phyloP scores from a whole-genome alignment of 768 basidiomycete genomes.

The Steccherinum ochraceum region DNA sequence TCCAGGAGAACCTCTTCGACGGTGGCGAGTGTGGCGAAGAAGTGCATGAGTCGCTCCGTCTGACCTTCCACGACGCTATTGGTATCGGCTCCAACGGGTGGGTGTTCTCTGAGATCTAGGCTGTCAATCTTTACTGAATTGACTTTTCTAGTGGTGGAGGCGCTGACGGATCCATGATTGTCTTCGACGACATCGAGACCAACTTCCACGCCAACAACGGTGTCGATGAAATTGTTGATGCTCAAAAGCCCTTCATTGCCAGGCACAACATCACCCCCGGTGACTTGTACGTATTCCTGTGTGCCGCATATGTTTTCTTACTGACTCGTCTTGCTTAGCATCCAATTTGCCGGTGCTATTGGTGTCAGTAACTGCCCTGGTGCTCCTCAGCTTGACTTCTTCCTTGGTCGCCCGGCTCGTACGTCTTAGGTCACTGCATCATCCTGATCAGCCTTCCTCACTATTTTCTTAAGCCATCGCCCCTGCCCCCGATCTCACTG shows the following conservation, averaged over 20 bases:
- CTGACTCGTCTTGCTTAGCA: constrained; percentile 10
- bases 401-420: constrained; percentile 24
- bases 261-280: constrained; percentile 16
- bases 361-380: constrained; percentile 32
- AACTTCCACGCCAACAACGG: constrained; percentile 14
- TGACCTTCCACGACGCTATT: constrained; percentile 22
- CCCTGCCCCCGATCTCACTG: constrained; percentile 18
- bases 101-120: background rate
- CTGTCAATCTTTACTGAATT: background rate
- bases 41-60: constrained; percentile 19
- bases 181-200: constrained; percentile 16
- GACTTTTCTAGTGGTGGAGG: constrained; percentile 13
- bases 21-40: constrained; percentile 24
- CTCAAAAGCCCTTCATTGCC: constrained; percentile 15
- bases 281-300: constrained; percentile 18
- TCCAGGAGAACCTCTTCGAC: constrained; percentile 22
- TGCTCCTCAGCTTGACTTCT: constrained; percentile 31
- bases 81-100: constrained; percentile 10
- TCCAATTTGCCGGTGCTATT: constrained; percentile 29
- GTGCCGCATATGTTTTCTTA: background rate
- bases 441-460: too few species aligned
- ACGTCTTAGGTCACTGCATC: background rate
- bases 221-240: constrained; percentile 20
- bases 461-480: constrained; percentile 8
- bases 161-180: constrained; percentile 17